These are phyloP conservation scores for Kokia cookei DNA, from an alignment of 441 rosid species.

Conservation along the genomic window DNA sequence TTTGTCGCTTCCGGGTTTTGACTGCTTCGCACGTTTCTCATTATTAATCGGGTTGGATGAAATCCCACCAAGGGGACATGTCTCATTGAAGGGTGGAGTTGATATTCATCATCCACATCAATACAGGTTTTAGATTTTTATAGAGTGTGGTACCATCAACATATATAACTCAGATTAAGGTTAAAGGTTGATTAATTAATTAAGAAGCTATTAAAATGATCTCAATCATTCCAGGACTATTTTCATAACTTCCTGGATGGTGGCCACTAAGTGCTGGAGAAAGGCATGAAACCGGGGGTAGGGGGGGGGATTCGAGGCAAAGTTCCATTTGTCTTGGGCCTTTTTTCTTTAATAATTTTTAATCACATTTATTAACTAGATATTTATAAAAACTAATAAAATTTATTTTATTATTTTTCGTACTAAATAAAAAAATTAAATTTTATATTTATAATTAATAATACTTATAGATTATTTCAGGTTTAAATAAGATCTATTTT, in stretches of 20 bases:
- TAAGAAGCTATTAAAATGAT: not conserved
- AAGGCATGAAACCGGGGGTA: not conserved
- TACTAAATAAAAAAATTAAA: too few relatives aligned
- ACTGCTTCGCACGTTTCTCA: not conserved
- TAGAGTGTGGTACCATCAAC: not conserved
- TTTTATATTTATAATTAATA: too few relatives aligned
- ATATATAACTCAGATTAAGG: too few relatives aligned
- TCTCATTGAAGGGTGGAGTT: not conserved
- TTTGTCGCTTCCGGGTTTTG: not conserved
- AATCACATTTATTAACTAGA: too few relatives aligned
- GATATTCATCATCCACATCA: not conserved
- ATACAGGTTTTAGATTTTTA: not conserved
- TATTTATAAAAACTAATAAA: too few relatives aligned
- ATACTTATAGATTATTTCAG: too few relatives aligned
- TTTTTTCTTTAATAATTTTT: too few relatives aligned
- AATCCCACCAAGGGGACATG: not conserved
- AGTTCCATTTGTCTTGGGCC: not conserved
- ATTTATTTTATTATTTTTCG: too few relatives aligned
- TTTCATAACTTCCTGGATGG: not conserved
- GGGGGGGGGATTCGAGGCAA: not conserved
- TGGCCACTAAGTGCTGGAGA: not conserved
- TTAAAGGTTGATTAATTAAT: not conserved
- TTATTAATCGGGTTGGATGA: not conserved
- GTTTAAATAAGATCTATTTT: too few relatives aligned
- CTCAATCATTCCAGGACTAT: not conserved